phyloP scores from a whole-genome alignment of 2,329 filamentous ascomycete species.

The Fusarium chaquense region DNA sequence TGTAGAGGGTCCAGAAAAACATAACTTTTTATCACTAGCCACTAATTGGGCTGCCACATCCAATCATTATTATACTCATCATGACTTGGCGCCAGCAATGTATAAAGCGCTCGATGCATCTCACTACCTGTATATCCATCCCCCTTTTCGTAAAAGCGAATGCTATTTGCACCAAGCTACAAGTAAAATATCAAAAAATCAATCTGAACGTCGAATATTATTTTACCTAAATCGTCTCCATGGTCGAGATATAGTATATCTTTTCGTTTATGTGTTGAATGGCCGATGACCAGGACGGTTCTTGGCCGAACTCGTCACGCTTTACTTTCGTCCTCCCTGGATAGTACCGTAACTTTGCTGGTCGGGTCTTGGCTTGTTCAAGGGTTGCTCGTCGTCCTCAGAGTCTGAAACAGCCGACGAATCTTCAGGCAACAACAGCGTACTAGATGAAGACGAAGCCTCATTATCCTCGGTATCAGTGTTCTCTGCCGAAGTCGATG shows the following conservation, averaged over 20 bases:
- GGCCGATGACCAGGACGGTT: not conserved
- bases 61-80: not conserved
- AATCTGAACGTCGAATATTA: not conserved
- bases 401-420: conserved; percentile 39
- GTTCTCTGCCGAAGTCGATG: conserved; percentile 51
- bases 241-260: not conserved
- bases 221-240: not conserved
- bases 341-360: conserved; percentile 42
- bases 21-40: not conserved
- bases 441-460: conserved; percentile 31
- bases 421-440: conserved; percentile 38
- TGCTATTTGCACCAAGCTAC: not conserved
- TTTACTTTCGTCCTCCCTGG: conserved; percentile 3
- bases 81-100: not conserved
- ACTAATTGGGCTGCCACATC: not conserved
- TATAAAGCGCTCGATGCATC: not conserved
- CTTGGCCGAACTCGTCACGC: not conserved
- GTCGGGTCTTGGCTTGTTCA: conserved; percentile 19
- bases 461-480: conserved; percentile 48
- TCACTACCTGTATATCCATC: not conserved
- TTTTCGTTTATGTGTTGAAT: not conserved
- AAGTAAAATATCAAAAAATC: not conserved
- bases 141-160: not conserved
- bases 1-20: not conserved
- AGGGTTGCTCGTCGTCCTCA: conserved; percentile 39